Conservation (phyloP, 2,329 filamentous ascomycete genomes). For the Talaromyces amestolkiae region DNA sequence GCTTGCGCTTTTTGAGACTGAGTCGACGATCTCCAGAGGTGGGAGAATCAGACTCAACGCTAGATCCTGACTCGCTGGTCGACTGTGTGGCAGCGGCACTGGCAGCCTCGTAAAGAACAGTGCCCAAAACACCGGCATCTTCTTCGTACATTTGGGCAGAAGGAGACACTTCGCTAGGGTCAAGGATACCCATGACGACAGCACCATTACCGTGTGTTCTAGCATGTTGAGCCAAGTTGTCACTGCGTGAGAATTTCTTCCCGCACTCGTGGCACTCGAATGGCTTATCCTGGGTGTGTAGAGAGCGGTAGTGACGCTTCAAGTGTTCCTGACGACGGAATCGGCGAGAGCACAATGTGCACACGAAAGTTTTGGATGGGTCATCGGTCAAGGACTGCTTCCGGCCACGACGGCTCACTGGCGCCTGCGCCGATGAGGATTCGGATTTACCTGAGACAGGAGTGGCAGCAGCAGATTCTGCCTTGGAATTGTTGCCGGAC, state of each 20-base stretch:
- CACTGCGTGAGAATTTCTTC: slow-evolving; percentile 98
- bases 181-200: slow-evolving; percentile 83
- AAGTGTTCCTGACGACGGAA: slow-evolving; percentile 98
- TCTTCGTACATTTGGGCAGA: slow-evolving; percentile 49
- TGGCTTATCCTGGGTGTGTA: slow-evolving; percentile 97
- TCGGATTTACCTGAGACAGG: slow-evolving; percentile 33
- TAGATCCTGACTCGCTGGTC: slow-evolving; percentile 44
- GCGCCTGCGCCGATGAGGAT: slow-evolving; percentile 16
- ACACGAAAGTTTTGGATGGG: slow-evolving; percentile 96
- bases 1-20: slow-evolving; percentile 75
- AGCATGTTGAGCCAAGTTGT: slow-evolving; percentile 95
- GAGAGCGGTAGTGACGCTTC: slow-evolving; percentile 96
- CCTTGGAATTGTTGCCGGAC: slow-evolving; percentile 43
- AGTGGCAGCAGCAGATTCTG: slow-evolving; percentile 47
- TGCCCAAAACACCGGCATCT: slow-evolving; percentile 68
- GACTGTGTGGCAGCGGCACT: slow-evolving; percentile 66
- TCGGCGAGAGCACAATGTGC: slow-evolving; percentile 90
- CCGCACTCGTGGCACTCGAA: slow-evolving; percentile 97
- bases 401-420: slow-evolving; percentile 77
- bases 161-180: slow-evolving; percentile 53
- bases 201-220: slow-evolving; percentile 88
- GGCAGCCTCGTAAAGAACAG: slow-evolving; percentile 78
- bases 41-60: slow-evolving; percentile 31
- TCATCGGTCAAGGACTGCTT: slow-evolving; percentile 98
- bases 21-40: slow-evolving; percentile 40